Conservation (phyloP, 2,329 filamentous ascomycete species). For the Aureobasidium namibiae region DNA sequence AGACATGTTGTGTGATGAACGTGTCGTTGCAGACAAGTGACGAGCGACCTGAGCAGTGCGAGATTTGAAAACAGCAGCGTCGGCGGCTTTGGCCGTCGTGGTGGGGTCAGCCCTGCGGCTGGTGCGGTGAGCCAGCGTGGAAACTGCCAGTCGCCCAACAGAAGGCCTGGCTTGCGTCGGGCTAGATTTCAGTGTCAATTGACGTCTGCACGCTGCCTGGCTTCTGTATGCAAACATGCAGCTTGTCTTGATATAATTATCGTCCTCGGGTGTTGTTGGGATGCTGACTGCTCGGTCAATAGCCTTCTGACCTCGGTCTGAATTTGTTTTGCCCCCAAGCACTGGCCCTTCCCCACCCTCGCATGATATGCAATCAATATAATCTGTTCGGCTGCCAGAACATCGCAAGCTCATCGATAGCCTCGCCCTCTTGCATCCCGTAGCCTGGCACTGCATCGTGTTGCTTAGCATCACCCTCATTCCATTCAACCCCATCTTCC, state of each 20-base stretch:
- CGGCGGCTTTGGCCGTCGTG: constrained; percentile 18
- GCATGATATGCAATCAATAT: constrained; percentile 26
- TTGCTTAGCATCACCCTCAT: background rate
- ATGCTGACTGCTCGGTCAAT: background rate
- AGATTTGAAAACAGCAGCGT: constrained; percentile 32
- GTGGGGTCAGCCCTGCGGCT: constrained; percentile 22
- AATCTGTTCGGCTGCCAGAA: constrained; percentile 40
- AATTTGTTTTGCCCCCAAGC: constrained; percentile 8
- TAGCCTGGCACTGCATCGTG: background rate
- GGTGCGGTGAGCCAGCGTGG: constrained; percentile 17
- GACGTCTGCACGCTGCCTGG: constrained; percentile 6
- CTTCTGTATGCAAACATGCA: constrained; percentile 8
- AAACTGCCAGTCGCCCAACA: constrained; percentile 15
- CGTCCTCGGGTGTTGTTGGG: background rate
- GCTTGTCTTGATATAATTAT: background rate
- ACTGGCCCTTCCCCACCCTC: constrained; percentile 7
- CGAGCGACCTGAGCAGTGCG: constrained; percentile 31
- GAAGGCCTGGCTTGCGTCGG: constrained; percentile 2
- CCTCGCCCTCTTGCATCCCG: background rate
- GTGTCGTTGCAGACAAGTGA: constrained; percentile 27
- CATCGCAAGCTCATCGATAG: constrained; percentile 21
- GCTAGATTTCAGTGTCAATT: constrained; percentile 2
- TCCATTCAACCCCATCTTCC: constrained; percentile 4
- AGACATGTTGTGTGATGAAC: constrained; percentile 40
- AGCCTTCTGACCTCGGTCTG: constrained; percentile 4